A percentile compares a stretch with the other conserved stretches of the same genome.
Conservation (phyloP, 805 yeast genomes). For the Metschnikowia chrysomelidarum region DNA sequence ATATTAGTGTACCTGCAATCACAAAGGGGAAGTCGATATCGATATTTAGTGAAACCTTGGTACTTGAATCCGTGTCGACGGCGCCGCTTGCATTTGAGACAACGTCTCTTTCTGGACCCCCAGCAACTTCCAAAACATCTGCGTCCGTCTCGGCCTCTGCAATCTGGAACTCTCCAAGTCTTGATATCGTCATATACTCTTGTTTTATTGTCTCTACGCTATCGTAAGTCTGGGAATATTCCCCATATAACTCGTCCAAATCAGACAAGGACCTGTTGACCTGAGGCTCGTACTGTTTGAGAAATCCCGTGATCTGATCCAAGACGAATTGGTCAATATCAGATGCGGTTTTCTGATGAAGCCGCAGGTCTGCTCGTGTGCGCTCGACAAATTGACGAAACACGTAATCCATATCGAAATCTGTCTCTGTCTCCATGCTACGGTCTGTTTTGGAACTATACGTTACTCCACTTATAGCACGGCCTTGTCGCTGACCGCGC, state of each 20-base stretch:
- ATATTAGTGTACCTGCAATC: constrained; percentile 26
- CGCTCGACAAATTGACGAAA: constrained; percentile 15
- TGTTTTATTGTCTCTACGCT: constrained; percentile 29
- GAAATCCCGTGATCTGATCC: constrained; percentile 32
- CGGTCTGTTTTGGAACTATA: constrained; percentile 3
- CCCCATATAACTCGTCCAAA: constrained; percentile 23
- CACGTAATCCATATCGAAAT: constrained; percentile 13
- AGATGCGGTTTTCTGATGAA: constrained; percentile 27
- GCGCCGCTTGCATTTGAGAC: too few species aligned
- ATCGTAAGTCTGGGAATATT: constrained; percentile 25
- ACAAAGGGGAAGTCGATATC: constrained; percentile 30
- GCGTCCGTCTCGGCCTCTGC: too few species aligned
- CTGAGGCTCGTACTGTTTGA: constrained; percentile 37
- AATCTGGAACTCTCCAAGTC: constrained; percentile 31
- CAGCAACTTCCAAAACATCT: too few species aligned
- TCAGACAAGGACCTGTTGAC: constrained; percentile 23
- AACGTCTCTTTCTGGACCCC: too few species aligned
- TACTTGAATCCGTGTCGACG: too few species aligned
- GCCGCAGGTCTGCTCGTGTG: constrained; percentile 13
- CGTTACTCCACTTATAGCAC: constrained; percentile 6
- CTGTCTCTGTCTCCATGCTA: neutral
- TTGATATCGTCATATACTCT: constrained; percentile 29
- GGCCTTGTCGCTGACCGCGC: constrained; percentile 11
- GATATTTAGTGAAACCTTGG: too few species aligned
- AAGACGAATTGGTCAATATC: constrained; percentile 35